Conservation (phyloP, 2,329 filamentous ascomycete genomes). For the Clarireedia paspali region DNA sequence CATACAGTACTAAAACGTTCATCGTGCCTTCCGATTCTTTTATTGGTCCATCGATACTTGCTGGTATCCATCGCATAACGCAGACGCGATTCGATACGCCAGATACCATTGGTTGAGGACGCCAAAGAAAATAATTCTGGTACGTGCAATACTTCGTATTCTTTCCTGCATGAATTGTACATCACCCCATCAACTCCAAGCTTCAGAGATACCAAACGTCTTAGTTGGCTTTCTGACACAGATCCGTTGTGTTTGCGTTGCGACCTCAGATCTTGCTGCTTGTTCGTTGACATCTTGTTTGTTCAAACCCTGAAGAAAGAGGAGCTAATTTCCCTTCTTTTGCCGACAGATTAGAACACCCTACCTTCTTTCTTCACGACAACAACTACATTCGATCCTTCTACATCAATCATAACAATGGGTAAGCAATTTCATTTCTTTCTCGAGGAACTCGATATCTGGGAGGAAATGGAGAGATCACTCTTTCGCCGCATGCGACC, state of each 20-base stretch:
- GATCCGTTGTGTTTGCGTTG: background rate
- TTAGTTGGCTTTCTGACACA: background rate
- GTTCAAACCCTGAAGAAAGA: background rate
- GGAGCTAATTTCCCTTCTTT: slow-evolving; percentile 3
- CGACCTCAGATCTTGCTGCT: background rate
- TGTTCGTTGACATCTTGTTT: background rate
- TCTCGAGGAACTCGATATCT: slow-evolving; percentile 14
- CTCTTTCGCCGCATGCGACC: background rate
- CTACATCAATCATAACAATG: slow-evolving; percentile 27
- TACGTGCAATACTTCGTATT: slow-evolving; percentile 9
- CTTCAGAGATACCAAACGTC: background rate
- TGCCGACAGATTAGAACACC: slow-evolving; percentile 2
- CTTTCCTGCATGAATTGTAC: slow-evolving; percentile 10
- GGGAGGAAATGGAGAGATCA: slow-evolving; percentile 3
- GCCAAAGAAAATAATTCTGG: slow-evolving; percentile 4
- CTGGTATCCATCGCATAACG: background rate
- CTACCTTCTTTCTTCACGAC: slow-evolving; percentile 3
- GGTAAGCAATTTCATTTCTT: slow-evolving; percentile 28
- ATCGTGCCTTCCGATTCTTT: background rate
- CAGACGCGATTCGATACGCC: slow-evolving; percentile 1
- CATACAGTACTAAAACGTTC: background rate
- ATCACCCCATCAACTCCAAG: slow-evolving; percentile 2
- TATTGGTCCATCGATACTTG: background rate
- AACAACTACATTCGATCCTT: slow-evolving; percentile 23
- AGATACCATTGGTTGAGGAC: background rate